phyloP scores from a whole-genome alignment of 2,329 filamentous ascomycete species.

The Paracoccidioides brasiliensis region DNA sequence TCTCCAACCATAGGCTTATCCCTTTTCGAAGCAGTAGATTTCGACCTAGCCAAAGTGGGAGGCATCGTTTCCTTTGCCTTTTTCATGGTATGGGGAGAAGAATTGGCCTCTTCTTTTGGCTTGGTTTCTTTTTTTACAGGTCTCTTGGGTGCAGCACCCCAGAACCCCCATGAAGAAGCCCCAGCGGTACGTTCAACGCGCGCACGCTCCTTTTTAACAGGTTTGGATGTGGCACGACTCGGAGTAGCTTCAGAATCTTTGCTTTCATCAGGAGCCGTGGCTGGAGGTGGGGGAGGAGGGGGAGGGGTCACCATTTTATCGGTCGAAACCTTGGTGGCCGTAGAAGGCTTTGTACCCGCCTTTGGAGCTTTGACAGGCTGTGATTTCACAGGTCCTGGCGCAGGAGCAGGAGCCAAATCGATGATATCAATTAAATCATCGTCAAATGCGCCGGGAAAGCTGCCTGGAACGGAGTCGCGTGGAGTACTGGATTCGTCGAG shows the following conservation, averaged over 20 bases:
- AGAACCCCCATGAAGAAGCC: slow-evolving; percentile 60
- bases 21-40: slow-evolving; percentile 41
- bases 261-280: slow-evolving; percentile 8
- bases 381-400: slow-evolving; percentile 21
- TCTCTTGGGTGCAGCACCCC: slow-evolving; percentile 45
- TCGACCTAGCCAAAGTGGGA: slow-evolving; percentile 40
- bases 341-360: slow-evolving; percentile 24
- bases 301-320: slow-evolving; percentile 39
- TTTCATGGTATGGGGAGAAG: slow-evolving; percentile 14
- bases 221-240: slow-evolving; percentile 27
- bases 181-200: slow-evolving; percentile 59
- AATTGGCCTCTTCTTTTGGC: slow-evolving; percentile 20
- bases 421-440: slow-evolving; percentile 32
- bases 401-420: slow-evolving; percentile 33
- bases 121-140: slow-evolving; percentile 38
- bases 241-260: slow-evolving; percentile 16
- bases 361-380: slow-evolving; percentile 16
- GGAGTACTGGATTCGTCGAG: slow-evolving; percentile 19
- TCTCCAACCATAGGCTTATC: slow-evolving; percentile 50
- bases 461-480: slow-evolving; percentile 38
- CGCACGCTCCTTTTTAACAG: slow-evolving; percentile 59
- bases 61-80: slow-evolving; percentile 31
- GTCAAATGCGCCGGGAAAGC: slow-evolving; percentile 40
- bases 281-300: slow-evolving; percentile 30
- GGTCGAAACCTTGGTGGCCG: slow-evolving; percentile 19